A percentile compares a stretch with the other conserved stretches of the same genome.
Evolutionary conservation across 2,329 filamentous ascomycete genomes (phyloP).

Genomic region (Aspergillus niger): DNA sequence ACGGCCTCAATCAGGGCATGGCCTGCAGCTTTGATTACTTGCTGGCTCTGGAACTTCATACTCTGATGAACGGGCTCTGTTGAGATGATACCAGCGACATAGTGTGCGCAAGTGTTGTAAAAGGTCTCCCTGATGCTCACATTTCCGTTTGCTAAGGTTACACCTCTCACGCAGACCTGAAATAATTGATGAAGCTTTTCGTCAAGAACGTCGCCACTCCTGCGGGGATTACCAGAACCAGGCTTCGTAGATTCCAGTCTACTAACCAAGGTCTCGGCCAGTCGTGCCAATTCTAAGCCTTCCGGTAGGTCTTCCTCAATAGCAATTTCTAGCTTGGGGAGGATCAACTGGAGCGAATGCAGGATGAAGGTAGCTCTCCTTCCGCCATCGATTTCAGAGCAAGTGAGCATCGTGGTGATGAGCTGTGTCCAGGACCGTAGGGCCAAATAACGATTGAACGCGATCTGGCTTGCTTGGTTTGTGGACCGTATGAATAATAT

Average conservation of each 20-base stretch:
- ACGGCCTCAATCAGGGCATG: slow-evolving; percentile 80
- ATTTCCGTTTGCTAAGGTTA: slow-evolving; percentile 71
- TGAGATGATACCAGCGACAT: slow-evolving; percentile 67
- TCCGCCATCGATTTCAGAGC: slow-evolving; percentile 74
- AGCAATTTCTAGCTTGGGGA: slow-evolving; percentile 82
- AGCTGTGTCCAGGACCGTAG: slow-evolving; percentile 84
- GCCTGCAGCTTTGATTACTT: slow-evolving; percentile 77
- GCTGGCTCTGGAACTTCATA: slow-evolving; percentile 55
- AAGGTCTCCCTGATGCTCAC: slow-evolving; percentile 77
- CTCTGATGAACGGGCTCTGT: slow-evolving; percentile 53
- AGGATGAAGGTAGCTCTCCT: slow-evolving; percentile 77
- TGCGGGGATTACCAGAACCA: slow-evolving; percentile 44
- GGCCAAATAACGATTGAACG: slow-evolving; percentile 61
- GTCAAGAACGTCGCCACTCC: slow-evolving; percentile 70
- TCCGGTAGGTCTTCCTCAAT: slow-evolving; percentile 69
- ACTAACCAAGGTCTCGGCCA: slow-evolving; percentile 67
- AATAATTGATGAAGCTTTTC: slow-evolving; percentile 92
- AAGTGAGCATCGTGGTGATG: slow-evolving; percentile 78
- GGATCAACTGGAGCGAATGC: slow-evolving; percentile 80
- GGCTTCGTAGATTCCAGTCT: slow-evolving; percentile 42
- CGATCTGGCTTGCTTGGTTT: slow-evolving; percentile 43
- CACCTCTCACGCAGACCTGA: slow-evolving; percentile 78
- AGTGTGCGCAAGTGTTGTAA: slow-evolving; percentile 89
- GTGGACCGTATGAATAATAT: slow-evolving; percentile 42
- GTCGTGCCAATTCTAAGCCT: slow-evolving; percentile 72